Evolutionary conservation across 371 early-diverging fungal genomes (phyloP).

Genomic region (Gilbertella persicaria): DNA sequence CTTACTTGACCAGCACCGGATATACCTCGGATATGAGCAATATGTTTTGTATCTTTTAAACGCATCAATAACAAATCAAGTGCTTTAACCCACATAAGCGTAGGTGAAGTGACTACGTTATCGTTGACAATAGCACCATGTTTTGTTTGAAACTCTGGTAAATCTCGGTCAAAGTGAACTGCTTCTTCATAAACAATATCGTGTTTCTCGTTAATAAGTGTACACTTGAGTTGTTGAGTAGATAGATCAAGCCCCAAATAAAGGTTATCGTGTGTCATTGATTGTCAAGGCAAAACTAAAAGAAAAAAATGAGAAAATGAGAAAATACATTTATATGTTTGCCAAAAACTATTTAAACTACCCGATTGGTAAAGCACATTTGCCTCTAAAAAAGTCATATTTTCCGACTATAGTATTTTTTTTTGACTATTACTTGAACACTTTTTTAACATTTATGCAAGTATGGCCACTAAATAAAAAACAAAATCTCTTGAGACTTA

Average conservation of each 20-base stretch:
- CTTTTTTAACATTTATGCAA: too few species aligned
- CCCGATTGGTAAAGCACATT: too few species aligned
- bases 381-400: too few species aligned
- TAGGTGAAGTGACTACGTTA: constrained; percentile 63
- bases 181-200: constrained; percentile 47
- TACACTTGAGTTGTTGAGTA: constrained; percentile 79
- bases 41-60: constrained; percentile 32
- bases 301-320: too few species aligned
- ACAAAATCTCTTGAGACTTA: too few species aligned
- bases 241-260: constrained; percentile 76
- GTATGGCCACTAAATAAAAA: too few species aligned
- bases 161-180: constrained; percentile 59
- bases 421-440: too few species aligned
- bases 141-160: constrained; percentile 56
- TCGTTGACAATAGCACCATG: constrained; percentile 57
- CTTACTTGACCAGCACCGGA: constrained; percentile 76
- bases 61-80: constrained; percentile 60
- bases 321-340: too few species aligned
- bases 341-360: too few species aligned
- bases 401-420: too few species aligned
- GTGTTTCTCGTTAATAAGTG: constrained; percentile 46
- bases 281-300: too few species aligned
- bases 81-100: constrained; percentile 82
- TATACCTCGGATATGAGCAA: constrained; percentile 52
- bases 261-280: constrained; percentile 5